A percentile compares a stretch with the other conserved stretches of the same genome.
These are phyloP conservation scores for Cytospora leucostoma DNA, from an alignment of 2,329 filamentous ascomycete genomes.

Conservation along the genomic window DNA sequence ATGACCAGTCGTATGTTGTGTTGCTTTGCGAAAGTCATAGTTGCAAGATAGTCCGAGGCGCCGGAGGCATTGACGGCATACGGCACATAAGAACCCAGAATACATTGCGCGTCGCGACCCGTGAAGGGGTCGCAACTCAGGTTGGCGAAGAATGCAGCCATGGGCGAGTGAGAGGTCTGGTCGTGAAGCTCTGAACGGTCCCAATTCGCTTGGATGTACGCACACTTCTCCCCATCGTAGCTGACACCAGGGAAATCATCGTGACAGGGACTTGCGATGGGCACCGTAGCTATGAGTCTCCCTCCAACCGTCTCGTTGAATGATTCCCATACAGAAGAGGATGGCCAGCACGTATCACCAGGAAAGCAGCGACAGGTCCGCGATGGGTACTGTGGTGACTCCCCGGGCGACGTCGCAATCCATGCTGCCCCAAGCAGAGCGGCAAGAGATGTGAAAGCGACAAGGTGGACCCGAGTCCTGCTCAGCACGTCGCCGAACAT, in stretches of 20 bases:
- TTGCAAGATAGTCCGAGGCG: slow-evolving; percentile 29
- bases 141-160: slow-evolving; percentile 33
- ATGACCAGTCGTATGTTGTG: slow-evolving; percentile 50
- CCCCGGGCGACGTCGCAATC: background rate
- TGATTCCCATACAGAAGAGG: slow-evolving; percentile 43
- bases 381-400: background rate
- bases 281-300: slow-evolving; percentile 51
- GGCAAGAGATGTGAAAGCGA: background rate
- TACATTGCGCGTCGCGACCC: slow-evolving; percentile 41
- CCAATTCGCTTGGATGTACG: slow-evolving; percentile 24
- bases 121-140: slow-evolving; percentile 35
- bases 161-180: slow-evolving; percentile 13
- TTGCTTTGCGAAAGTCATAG: slow-evolving; percentile 39
- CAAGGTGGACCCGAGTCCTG: background rate
- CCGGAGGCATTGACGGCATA: slow-evolving; percentile 36
- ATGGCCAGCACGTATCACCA: slow-evolving; percentile 56
- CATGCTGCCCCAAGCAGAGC: slow-evolving; percentile 8
- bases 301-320: slow-evolving; percentile 56
- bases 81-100: slow-evolving; percentile 39
- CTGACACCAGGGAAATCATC: slow-evolving; percentile 16
- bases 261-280: slow-evolving; percentile 46
- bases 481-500: background rate
- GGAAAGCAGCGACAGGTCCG: slow-evolving; percentile 50
- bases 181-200: slow-evolving; percentile 25
- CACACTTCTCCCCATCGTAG: slow-evolving; percentile 26